Evolutionary conservation across 192 early-diverging fungal species (phyloP).

Genomic region (Umbelopsis vinacea): DNA sequence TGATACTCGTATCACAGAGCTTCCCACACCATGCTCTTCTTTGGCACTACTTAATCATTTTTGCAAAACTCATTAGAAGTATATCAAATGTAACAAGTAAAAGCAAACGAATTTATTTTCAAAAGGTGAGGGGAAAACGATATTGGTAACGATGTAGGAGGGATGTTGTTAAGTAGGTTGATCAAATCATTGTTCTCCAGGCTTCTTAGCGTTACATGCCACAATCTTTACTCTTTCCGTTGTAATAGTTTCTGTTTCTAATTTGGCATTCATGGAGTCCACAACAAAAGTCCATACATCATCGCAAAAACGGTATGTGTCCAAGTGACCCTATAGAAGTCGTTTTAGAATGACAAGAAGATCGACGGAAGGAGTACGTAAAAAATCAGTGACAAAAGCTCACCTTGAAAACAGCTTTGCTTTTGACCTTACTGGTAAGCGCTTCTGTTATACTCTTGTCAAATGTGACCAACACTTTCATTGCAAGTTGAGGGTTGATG

Average conservation of each 20-base stretch:
- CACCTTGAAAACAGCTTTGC: conserved; percentile 86
- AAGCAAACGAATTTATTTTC: conserved; percentile 1
- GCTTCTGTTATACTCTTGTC: conserved; percentile 90
- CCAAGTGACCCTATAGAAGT: conserved; percentile 72
- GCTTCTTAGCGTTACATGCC: conserved; percentile 82
- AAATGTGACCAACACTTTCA: conserved; percentile 86
- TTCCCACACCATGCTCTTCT: too few species aligned
- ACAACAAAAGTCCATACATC: conserved; percentile 99
- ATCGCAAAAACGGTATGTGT: conserved; percentile 94
- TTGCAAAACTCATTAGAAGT: too few species aligned
- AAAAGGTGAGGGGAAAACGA: background rate
- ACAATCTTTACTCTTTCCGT: conserved; percentile 96
- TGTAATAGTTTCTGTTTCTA: conserved; percentile 81
- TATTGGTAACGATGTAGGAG: background rate
- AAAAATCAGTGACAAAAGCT: background rate
- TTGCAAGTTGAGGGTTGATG: conserved; percentile 92
- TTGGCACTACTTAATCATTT: too few species aligned
- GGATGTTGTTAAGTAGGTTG: background rate
- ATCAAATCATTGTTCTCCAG: conserved; percentile 60
- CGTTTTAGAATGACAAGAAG: background rate
- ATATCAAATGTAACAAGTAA: too few species aligned
- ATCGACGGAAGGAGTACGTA: background rate
- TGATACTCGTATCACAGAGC: too few species aligned
- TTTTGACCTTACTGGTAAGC: conserved; percentile 76
- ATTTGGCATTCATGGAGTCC: conserved; percentile 81